These are phyloP conservation scores for Sarocladium kiliense DNA, from an alignment of 2,329 filamentous ascomycete genomes.

Conservation along the genomic window DNA sequence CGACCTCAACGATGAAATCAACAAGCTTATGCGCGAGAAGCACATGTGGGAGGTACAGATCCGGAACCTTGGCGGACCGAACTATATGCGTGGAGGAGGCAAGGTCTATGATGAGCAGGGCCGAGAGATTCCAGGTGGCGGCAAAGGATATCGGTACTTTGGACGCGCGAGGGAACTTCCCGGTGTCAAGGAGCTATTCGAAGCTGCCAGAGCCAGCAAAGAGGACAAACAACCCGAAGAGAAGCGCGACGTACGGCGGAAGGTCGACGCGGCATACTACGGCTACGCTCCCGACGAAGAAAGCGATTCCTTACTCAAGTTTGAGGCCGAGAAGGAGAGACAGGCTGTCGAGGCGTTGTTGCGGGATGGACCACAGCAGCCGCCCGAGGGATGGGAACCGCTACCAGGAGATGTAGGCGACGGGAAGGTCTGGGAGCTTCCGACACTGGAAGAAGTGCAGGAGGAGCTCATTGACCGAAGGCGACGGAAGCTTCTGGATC, in stretches of 20 bases:
- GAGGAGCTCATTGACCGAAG: conserved; percentile 85
- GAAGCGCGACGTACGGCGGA: conserved; percentile 63
- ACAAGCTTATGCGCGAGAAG: conserved; percentile 98
- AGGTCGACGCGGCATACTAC: conserved; percentile 92
- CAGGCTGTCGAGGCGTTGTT: conserved; percentile 70
- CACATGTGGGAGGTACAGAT: conserved; percentile 99
- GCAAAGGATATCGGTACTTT: conserved; percentile 92
- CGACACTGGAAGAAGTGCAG: conserved; percentile 88
- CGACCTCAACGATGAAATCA: conserved; percentile 98
- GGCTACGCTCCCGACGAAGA: conserved; percentile 93
- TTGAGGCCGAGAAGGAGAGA: conserved; percentile 78
- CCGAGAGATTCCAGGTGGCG: conserved; percentile 65
- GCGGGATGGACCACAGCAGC: conserved; percentile 47
- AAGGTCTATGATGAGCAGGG: conserved; percentile 71
- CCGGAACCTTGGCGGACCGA: conserved; percentile 89
- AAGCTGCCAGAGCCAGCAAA: conserved; percentile 60
- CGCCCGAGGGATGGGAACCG: conserved; percentile 71
- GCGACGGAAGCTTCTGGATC: conserved; percentile 77
- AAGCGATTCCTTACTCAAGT: conserved; percentile 71
- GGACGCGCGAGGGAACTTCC: conserved; percentile 84
- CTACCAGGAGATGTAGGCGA: conserved; percentile 84
- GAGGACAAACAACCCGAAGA: conserved; percentile 57
- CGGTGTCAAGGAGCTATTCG: conserved; percentile 94
- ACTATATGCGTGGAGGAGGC: conserved; percentile 78
- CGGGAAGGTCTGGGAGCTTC: conserved; percentile 75